Base-by-base conservation (phyloP, 371 early-diverging fungal species). In the Mortierella sp. region DNA sequence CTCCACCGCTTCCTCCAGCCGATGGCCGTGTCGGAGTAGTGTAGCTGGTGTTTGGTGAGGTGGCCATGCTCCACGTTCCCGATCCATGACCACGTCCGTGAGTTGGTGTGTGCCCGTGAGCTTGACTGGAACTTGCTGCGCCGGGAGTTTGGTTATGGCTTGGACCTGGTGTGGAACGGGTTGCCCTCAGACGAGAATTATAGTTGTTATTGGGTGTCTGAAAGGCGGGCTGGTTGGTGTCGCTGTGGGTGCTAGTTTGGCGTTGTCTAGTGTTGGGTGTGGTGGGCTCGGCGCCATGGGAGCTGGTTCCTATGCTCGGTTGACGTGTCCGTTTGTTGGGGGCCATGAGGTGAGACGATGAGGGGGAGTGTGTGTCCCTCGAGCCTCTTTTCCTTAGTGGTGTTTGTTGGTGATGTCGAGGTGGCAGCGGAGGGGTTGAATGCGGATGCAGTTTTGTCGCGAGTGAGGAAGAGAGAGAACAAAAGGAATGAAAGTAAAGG, bases 21-120 rank as follows among this genome's bases (percentile, higher is more conserved):
- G 82, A 63, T 0, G 70, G 72, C n/a, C 83, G 71, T 43, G 79
- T 76, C 16, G 83, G 83, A 10, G 83, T 83, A 16, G 79, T 83
- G 65, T 78, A 73, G 43, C 54, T 70, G 18, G 74, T 58, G 44
- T 76, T 79, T 6, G 79, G 77, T 8, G 82, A 82, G 1, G 63
- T 43, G 51, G 72, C 70, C 41, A 38, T 29, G 24, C 68, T 73
- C 63, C 77, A 48, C 7, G 70, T 60, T 2, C 74, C 74, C 48
- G 81, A 56, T 6, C 41, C 68, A 38, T 68, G 68, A 2, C 38
- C 41, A 24, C 24, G 68, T 68, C 41, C 43, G n/a, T 68, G 35
- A 16, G 44, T 44, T n/a, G 41, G 70, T 63, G 29, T 29, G 16
- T 35, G 68, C 11, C 71, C 71, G 18, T 71, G 71, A 38, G 27